A percentile compares a stretch with the other conserved stretches of the same genome.
Evolutionary conservation across 345 rosid species (phyloP).

Genomic region (Acer yangbiense): DNA sequence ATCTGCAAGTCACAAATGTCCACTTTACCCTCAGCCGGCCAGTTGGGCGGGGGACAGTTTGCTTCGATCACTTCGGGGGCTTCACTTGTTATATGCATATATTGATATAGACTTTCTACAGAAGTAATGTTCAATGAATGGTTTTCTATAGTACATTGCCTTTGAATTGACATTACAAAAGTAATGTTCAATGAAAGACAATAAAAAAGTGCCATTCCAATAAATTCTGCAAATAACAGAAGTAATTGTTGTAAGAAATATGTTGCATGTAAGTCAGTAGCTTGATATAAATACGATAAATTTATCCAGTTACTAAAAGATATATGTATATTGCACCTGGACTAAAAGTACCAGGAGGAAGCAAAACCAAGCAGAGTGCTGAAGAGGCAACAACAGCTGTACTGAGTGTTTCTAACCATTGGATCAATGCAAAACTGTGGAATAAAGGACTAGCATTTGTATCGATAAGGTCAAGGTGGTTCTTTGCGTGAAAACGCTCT

Average conservation of each 20-base stretch:
- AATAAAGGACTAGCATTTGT: constrained; percentile 90
- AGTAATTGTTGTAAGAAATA: neutral
- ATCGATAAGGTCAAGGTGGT: constrained; percentile 66
- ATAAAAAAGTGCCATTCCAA: constrained; percentile 97
- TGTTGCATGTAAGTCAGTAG: neutral
- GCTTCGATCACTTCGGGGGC: constrained; percentile 82
- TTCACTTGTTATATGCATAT: constrained; percentile 85
- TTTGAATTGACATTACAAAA: constrained; percentile 76
- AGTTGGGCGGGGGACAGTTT: constrained; percentile 64
- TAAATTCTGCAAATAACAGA: constrained; percentile 60
- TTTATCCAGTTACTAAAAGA: neutral
- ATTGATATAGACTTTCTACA: constrained; percentile 92
- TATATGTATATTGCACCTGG: constrained; percentile 52
- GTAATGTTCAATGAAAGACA: constrained; percentile 85
- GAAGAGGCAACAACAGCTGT: constrained; percentile 79
- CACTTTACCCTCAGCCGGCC: constrained; percentile 86
- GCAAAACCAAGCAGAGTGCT: constrained; percentile 89
- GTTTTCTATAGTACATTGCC: constrained; percentile 82
- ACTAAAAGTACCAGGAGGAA: constrained; percentile 93
- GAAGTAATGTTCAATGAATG: constrained; percentile 89
- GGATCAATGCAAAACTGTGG: constrained; percentile 81
- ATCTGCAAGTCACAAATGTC: constrained; percentile 83
- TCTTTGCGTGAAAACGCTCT: constrained; percentile 77
- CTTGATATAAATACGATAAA: neutral
- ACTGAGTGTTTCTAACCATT: constrained; percentile 73